Percentiles rank a stretch among this genome's conserved stretches.
Evolutionary conservation across 2,329 filamentous ascomycete species (phyloP).

Genomic region (Cladosporium oxysporum): DNA sequence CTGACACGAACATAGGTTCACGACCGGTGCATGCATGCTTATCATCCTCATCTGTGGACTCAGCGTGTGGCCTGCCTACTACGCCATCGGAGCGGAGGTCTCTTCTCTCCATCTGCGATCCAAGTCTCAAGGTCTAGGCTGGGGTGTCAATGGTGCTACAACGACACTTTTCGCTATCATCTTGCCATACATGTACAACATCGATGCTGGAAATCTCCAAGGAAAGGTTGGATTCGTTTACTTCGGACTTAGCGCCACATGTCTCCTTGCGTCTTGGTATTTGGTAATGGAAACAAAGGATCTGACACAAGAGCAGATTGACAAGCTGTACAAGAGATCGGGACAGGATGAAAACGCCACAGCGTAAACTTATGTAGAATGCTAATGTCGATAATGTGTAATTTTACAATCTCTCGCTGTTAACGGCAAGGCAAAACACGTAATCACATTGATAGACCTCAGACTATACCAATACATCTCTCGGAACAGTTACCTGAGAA

Average conservation of each 20-base stretch:
- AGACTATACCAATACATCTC: no score
- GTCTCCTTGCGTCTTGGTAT: constrained; percentile 45
- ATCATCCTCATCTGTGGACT: constrained; percentile 47
- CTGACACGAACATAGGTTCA: constrained; percentile 37
- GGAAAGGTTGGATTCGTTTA: constrained; percentile 48
- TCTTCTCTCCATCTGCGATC: constrained; percentile 48
- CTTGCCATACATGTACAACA: constrained; percentile 56
- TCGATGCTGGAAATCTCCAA: constrained; percentile 44
- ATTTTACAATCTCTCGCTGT: not conserved
- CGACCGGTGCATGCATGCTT: constrained; percentile 46
- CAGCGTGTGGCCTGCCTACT: constrained; percentile 48
- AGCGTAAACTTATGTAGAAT: not conserved
- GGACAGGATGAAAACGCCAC: not conserved
- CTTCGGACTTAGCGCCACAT: constrained; percentile 38
- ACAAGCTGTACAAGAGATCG: not conserved
- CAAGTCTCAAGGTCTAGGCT: constrained; percentile 49
- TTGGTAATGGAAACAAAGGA: constrained; percentile 58
- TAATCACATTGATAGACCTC: not conserved
- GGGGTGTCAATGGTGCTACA: constrained; percentile 45
- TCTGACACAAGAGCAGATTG: constrained; percentile 26
- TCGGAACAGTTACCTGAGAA: no score
- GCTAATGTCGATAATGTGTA: not conserved
- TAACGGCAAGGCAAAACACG: no score
- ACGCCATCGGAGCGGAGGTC: constrained; percentile 47
- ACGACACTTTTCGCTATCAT: constrained; percentile 35